Conservation (phyloP, 2,329 filamentous ascomycete species). For the Furcasterigmium sp. region DNA sequence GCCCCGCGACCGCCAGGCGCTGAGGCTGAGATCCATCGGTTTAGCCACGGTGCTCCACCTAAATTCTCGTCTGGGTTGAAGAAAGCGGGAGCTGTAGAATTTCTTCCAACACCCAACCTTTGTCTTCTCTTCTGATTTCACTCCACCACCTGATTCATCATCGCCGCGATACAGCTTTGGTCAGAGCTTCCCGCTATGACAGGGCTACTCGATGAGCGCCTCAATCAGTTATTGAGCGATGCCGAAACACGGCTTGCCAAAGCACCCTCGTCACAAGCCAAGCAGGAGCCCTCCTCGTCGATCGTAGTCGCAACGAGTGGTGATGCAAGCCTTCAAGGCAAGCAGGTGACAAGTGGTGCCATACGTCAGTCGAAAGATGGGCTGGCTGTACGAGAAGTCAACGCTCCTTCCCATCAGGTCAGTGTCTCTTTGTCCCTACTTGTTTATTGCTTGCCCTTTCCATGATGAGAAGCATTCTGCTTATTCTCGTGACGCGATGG, state of each 20-base stretch:
- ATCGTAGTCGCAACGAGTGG: conserved; percentile 4
- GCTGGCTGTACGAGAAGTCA: conserved; percentile 9
- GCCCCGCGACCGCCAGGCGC: too few species aligned
- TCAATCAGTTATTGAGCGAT: conserved; percentile 11
- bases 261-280: neutral
- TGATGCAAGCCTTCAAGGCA: too few species aligned
- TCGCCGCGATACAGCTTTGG: neutral
- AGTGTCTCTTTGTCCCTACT: too few species aligned
- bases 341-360: neutral
- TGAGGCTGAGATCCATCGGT: too few species aligned
- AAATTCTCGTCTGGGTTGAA: conserved; percentile 3
- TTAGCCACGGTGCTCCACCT: neutral
- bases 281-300: neutral
- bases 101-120: neutral
- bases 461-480: conserved; percentile 35
- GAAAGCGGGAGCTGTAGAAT: too few species aligned
- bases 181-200: conserved; percentile 11
- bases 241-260: conserved; percentile 6
- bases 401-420: conserved; percentile 7
- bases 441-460: too few species aligned
- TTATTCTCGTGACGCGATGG: conserved; percentile 18
- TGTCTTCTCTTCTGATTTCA: neutral
- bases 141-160: neutral
- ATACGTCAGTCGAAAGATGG: conserved; percentile 4
- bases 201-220: conserved; percentile 11